Conservation (phyloP, 2,329 filamentous ascomycete species). For the Penicillium sp. region DNA sequence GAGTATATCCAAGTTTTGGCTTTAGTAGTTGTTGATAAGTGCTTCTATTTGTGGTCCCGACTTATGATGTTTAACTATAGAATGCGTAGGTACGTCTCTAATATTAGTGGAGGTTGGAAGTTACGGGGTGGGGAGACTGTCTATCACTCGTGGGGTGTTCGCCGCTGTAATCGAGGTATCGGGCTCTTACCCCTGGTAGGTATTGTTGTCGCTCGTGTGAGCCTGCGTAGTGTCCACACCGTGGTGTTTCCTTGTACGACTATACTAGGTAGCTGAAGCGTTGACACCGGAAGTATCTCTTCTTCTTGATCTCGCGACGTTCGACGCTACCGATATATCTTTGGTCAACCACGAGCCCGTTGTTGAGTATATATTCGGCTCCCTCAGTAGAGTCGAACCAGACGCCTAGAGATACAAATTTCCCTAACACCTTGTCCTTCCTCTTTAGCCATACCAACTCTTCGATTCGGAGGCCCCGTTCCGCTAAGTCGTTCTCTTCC, state of each 20-base stretch:
- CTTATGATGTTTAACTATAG: constrained; percentile 35
- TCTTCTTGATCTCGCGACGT: constrained; percentile 28
- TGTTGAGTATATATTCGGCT: constrained; percentile 20
- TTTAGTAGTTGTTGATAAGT: constrained; percentile 37
- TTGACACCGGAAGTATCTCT: constrained; percentile 32
- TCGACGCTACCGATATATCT: constrained; percentile 33
- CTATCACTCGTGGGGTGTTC: background rate
- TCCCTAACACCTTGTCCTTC: constrained; percentile 32
- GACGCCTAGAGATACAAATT: constrained; percentile 27
- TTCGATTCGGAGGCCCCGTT: constrained; percentile 30
- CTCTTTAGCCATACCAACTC: constrained; percentile 37
- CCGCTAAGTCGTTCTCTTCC: constrained; percentile 21
- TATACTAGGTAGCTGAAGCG: constrained; percentile 34
- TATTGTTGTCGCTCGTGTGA: constrained; percentile 15
- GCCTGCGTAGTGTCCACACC: constrained; percentile 31
- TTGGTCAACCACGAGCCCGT: constrained; percentile 30
- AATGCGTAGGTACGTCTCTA: constrained; percentile 29
- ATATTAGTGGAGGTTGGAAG: constrained; percentile 23
- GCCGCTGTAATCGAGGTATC: constrained; percentile 30
- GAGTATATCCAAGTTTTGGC: constrained; percentile 34
- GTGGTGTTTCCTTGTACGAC: constrained; percentile 32
- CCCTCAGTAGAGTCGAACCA: no score
- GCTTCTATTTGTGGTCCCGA: constrained; percentile 34
- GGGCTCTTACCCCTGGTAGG: background rate
- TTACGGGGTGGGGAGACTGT: constrained; percentile 21